Evolutionary conservation across 1,139 yeast species (phyloP).

Genomic region (Starmera stellimalicola): DNA sequence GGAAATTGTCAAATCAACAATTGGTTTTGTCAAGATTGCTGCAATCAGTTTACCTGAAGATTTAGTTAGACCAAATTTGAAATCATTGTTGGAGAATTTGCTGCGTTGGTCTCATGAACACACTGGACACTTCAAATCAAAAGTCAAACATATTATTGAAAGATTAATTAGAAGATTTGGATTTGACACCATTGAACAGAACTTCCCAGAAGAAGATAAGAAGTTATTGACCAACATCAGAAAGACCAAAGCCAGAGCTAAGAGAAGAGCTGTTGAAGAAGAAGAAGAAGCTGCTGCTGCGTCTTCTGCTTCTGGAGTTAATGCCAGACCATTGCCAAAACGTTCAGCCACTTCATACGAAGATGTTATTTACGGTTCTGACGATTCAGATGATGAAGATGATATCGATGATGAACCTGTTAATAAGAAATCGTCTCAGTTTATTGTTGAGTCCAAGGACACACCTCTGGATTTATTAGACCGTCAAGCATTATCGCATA

Average conservation of each 20-base stretch:
- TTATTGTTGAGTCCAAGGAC: conserved; percentile 68
- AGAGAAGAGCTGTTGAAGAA: conserved; percentile 51
- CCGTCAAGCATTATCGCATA: conserved; percentile 73
- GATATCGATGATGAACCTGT: conserved; percentile 27
- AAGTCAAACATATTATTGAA: conserved; percentile 87
- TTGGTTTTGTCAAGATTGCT: conserved; percentile 91
- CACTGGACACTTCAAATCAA: conserved; percentile 86
- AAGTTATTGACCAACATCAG: conserved; percentile 78
- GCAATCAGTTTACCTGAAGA: conserved; percentile 80
- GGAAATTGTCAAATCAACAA: conserved; percentile 88
- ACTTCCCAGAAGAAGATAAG: conserved; percentile 83
- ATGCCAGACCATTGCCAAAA: conserved; percentile 3
- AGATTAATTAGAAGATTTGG: conserved; percentile 88
- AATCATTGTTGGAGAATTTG: conserved; percentile 57
- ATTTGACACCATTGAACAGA: conserved; percentile 62
- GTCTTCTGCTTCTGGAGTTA: conserved; percentile 53
- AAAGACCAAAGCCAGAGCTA: conserved; percentile 76
- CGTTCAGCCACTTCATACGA: conserved; percentile 1
- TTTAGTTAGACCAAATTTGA: conserved; percentile 56
- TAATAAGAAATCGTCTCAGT: conserved; percentile 41
- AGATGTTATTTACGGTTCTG: conserved; percentile 37
- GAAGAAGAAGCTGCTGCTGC: conserved; percentile 19
- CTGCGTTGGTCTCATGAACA: conserved; percentile 95
- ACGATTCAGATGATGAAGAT: conserved; percentile 33
- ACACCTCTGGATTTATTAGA: conserved; percentile 88